phyloP scores from a whole-genome alignment of 2,329 filamentous ascomycete genomes.

The Tolypocladium pustulatum region DNA sequence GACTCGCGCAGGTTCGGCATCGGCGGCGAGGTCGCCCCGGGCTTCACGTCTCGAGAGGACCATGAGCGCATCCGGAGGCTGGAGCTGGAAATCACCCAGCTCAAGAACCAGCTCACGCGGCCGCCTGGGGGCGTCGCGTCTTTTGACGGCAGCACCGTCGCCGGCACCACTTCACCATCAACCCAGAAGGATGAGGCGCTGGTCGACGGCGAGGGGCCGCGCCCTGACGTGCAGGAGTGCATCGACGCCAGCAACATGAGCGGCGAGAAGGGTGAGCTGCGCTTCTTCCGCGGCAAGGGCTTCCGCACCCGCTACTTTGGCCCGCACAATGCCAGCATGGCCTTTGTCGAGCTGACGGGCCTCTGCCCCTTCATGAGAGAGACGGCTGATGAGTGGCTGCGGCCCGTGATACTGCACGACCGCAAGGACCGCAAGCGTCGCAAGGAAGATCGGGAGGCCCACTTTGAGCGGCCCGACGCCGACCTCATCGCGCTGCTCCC shows the following conservation, averaged over 20 bases:
- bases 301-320: slow-evolving; percentile 52
- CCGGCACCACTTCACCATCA: slow-evolving; percentile 30
- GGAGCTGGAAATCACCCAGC: slow-evolving; percentile 47
- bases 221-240: slow-evolving; percentile 26
- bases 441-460: slow-evolving; percentile 39
- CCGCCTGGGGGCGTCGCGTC: slow-evolving; percentile 23
- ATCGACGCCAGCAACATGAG: slow-evolving; percentile 28
- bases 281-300: slow-evolving; percentile 47
- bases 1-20: slow-evolving; percentile 27
- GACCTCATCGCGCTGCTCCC: slow-evolving; percentile 41
- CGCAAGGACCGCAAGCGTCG: slow-evolving; percentile 45
- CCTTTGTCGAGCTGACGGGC: slow-evolving; percentile 47
- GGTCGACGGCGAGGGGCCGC: slow-evolving; percentile 20
- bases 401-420: slow-evolving; percentile 44
- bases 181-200: slow-evolving; percentile 31
- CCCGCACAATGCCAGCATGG: slow-evolving; percentile 50
- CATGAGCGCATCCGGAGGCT: slow-evolving; percentile 48
- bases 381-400: slow-evolving; percentile 50
- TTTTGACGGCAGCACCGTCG: slow-evolving; percentile 41
- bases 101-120: slow-evolving; percentile 40
- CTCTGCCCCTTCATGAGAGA: slow-evolving; percentile 52
- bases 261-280: slow-evolving; percentile 40
- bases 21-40: slow-evolving; percentile 15
- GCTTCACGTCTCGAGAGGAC: slow-evolving; percentile 30
- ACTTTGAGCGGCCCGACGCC: slow-evolving; percentile 35